Evolutionary conservation across 805 yeast genomes (phyloP), one percentile per base, ranked within the genome.

Genomic region (Monosporozyma siamensis): DNA sequence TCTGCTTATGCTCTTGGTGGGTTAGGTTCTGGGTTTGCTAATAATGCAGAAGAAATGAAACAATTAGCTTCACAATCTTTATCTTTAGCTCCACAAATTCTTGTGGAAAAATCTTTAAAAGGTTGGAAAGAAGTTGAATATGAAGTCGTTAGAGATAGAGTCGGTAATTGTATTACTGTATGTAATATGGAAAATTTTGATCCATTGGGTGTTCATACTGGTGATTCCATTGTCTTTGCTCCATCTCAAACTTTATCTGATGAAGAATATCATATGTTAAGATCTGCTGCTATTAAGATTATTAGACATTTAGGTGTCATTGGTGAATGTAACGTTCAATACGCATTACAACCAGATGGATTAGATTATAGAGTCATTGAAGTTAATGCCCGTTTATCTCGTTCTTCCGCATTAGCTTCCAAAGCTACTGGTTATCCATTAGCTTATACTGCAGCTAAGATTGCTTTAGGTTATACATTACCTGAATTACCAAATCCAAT

Each of bases 81-180:
- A 48, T 79, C 95, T 22, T 69, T 89, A 48, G 78, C 97, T 17
- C 97, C 97, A 40, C 98, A 90, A 72, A 88, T 90, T 53, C 71
- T 90, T 54, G 97, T 90, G 49, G 98, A 90, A 69, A 89, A 84
- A 72, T 90, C 97, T 5, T 72, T 90, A 69, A 90, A 89, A 72
- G 98, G 98, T 51, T 90, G 98, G 98, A 90, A 90, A 66, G 98
- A 90, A 68, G 94, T 90, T 49, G 98, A 90, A 69, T 90, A 90
- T 65, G 98, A 90, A 71, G 98, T 90, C 51, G 97, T 90, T 44
- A 82, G 98, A 63, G 98, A 90, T 70, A 77, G 92, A 50, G 92
- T 83, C 44, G 96, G 82, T 53, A 90, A 90, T 76, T 90, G 98
- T 75, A 90, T 90, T 63, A 90, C 98, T 35, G 98, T 90, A 42